Evolutionary conservation across 176 grass and related monocot species (phyloP).

Genomic region (Oryza coarctata): DNA sequence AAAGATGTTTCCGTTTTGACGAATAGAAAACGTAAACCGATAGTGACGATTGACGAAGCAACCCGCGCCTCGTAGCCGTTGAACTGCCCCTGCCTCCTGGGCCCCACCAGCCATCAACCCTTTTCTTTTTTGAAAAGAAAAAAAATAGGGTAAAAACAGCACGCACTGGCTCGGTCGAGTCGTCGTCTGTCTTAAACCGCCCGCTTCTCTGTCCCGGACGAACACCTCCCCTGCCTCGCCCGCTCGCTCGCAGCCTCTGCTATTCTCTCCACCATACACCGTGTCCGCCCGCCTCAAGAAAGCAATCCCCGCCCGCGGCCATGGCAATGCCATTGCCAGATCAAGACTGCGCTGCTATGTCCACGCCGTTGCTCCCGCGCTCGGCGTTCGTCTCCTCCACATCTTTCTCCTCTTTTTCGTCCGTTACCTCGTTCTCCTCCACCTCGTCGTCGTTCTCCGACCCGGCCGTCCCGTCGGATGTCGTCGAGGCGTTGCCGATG

Average conservation of each 20-base stretch:
- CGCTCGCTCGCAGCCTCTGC: not conserved
- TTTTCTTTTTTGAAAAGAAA: not conserved
- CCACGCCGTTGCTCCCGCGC: slow-evolving; percentile 34
- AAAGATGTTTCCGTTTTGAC: not conserved
- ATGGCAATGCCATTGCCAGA: slow-evolving; percentile 36
- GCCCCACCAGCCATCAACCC: slow-evolving; percentile 17
- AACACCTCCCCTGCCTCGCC: not conserved
- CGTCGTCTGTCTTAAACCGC: slow-evolving; percentile 27
- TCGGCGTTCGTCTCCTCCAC: not conserved
- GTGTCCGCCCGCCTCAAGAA: not conserved
- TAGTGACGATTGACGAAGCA: not conserved
- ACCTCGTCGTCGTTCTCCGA: not conserved
- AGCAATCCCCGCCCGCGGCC: not conserved
- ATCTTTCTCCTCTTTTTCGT: not conserved
- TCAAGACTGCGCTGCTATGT: slow-evolving; percentile 24
- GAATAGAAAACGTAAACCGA: not conserved
- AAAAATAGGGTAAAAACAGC: not conserved
- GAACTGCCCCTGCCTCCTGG: slow-evolving; percentile 15
- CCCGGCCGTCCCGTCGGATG: not conserved
- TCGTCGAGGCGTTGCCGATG: not conserved
- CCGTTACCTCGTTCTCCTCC: not conserved
- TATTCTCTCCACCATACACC: slow-evolving; percentile 32
- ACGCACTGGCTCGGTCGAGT: not conserved
- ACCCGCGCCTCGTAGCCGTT: slow-evolving; percentile 53
- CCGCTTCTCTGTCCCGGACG: slow-evolving; percentile 14